Percentiles rank a stretch among this genome's conserved stretches.
phyloP scores from a whole-genome alignment of 768 basidiomycete genomes.

The Russula lepida region DNA sequence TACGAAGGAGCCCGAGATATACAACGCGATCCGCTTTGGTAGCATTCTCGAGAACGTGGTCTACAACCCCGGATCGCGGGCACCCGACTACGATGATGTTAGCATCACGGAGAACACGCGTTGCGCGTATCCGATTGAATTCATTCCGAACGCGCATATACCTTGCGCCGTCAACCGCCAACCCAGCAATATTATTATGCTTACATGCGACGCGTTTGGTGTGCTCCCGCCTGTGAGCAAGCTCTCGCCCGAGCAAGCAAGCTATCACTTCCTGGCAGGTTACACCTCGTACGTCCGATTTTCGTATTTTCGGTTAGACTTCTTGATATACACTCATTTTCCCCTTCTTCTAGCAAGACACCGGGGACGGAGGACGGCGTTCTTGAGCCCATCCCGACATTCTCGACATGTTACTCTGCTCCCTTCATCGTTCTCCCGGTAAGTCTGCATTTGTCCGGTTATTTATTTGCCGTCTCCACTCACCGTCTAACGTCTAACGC shows the following conservation, averaged over 20 bases:
- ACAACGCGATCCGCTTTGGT: slow-evolving; percentile 88
- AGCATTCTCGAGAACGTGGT: slow-evolving; percentile 99
- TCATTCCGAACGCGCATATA: slow-evolving; percentile 90
- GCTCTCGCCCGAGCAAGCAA: slow-evolving; percentile 89
- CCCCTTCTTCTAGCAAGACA: slow-evolving; percentile 58
- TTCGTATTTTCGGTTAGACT: background rate
- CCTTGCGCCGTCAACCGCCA: slow-evolving; percentile 83
- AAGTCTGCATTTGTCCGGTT: slow-evolving; percentile 22
- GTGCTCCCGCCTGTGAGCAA: slow-evolving; percentile 94
- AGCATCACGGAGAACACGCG: slow-evolving; percentile 99
- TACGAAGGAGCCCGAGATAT: slow-evolving; percentile 98
- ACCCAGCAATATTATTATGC: slow-evolving; percentile 92
- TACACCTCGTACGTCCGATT: slow-evolving; percentile 70
- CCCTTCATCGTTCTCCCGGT: slow-evolving; percentile 99
- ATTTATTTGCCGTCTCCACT: background rate
- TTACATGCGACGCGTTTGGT: slow-evolving; percentile 97
- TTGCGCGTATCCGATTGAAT: slow-evolving; percentile 98
- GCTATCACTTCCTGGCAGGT: slow-evolving; percentile 95
- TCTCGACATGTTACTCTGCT: slow-evolving; percentile 97
- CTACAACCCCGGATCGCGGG: slow-evolving; percentile 75
- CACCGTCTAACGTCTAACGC: background rate
- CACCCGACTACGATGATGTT: slow-evolving; percentile 92
- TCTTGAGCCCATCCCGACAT: slow-evolving; percentile 95
- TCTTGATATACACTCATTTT: background rate
- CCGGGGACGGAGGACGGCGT: slow-evolving; percentile 99